These are phyloP conservation scores for Helianthus tuberosus DNA, from an alignment of 129 eudicot genomes.

Conservation along the genomic window DNA sequence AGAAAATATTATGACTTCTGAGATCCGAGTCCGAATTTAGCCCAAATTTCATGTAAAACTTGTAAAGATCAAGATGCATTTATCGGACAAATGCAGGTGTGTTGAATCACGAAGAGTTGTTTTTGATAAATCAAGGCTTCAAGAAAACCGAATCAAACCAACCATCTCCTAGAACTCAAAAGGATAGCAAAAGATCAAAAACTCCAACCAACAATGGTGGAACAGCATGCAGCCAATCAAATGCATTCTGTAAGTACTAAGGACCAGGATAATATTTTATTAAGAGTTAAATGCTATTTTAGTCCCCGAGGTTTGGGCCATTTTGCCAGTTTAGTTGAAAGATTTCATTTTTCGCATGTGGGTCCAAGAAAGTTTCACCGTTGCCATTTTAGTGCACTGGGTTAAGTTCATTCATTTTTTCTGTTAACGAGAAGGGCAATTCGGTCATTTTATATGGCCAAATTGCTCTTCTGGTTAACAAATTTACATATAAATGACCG, in stretches of 20 bases:
- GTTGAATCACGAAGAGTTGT: slow-evolving; percentile 65
- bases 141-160: slow-evolving; percentile 28
- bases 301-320: too few relatives aligned
- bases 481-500: too few relatives aligned
- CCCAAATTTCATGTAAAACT: not conserved
- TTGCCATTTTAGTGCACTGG: too few relatives aligned
- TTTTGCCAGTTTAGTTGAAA: too few relatives aligned
- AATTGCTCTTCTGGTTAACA: too few relatives aligned
- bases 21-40: not conserved
- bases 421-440: too few relatives aligned
- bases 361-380: too few relatives aligned
- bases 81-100: slow-evolving; percentile 48
- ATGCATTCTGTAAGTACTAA: slow-evolving; percentile 31
- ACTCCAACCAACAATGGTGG: slow-evolving; percentile 20
- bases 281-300: too few relatives aligned
- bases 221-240: slow-evolving; percentile 26
- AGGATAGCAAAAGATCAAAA: slow-evolving; percentile 33
- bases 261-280: too few relatives aligned
- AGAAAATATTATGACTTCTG: not conserved
- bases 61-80: not conserved
- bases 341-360: too few relatives aligned
- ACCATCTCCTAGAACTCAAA: slow-evolving; percentile 32
- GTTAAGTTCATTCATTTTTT: too few relatives aligned
- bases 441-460: too few relatives aligned
- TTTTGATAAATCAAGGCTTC: slow-evolving; percentile 55